Conservation (phyloP, 331 rosid genomes). For the Pyracantha coccinea region DNA sequence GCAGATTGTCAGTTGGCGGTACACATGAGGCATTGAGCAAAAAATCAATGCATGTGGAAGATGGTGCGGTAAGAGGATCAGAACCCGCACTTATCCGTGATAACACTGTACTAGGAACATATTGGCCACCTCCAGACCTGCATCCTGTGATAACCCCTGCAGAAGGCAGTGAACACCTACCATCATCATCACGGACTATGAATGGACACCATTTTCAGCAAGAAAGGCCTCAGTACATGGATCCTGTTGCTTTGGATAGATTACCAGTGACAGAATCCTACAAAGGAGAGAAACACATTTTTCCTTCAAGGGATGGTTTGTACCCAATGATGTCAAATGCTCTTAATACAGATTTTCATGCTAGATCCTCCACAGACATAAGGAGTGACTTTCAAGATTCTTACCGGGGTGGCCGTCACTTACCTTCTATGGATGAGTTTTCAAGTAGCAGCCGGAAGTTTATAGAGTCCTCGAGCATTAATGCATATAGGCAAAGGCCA, state of each 20-base stretch:
- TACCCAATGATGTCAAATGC: slow-evolving; percentile 35
- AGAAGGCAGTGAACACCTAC: slow-evolving; percentile 33
- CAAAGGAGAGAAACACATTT: slow-evolving; percentile 29
- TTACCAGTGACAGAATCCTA: slow-evolving; percentile 29
- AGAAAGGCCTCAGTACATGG: slow-evolving; percentile 38
- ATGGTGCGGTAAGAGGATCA: slow-evolving; percentile 27
- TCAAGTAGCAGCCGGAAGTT: slow-evolving; percentile 29
- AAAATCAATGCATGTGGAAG: slow-evolving; percentile 35
- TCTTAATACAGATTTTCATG: slow-evolving; percentile 37
- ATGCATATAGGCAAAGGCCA: slow-evolving; percentile 47
- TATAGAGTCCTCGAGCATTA: slow-evolving; percentile 7
- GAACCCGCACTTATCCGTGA: slow-evolving; percentile 34
- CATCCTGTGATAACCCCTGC: slow-evolving; percentile 23
- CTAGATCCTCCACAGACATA: slow-evolving; percentile 35
- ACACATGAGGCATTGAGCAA: slow-evolving; percentile 29
- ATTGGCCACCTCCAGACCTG: slow-evolving; percentile 37
- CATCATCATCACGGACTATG: slow-evolving; percentile 27
- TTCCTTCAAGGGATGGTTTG: slow-evolving; percentile 35
- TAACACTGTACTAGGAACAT: slow-evolving; percentile 26
- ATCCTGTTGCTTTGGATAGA: slow-evolving; percentile 33
- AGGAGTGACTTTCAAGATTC: slow-evolving; percentile 41
- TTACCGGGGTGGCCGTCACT: slow-evolving; percentile 26
- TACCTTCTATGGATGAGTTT: slow-evolving; percentile 38
- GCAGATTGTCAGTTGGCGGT: slow-evolving; percentile 35
- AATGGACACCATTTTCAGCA: slow-evolving; percentile 34